Evolutionary conservation across 1,284 basidiomycete genomes (phyloP), one percentile per base, ranked within the genome.

Genomic region (Boletus mariae): DNA sequence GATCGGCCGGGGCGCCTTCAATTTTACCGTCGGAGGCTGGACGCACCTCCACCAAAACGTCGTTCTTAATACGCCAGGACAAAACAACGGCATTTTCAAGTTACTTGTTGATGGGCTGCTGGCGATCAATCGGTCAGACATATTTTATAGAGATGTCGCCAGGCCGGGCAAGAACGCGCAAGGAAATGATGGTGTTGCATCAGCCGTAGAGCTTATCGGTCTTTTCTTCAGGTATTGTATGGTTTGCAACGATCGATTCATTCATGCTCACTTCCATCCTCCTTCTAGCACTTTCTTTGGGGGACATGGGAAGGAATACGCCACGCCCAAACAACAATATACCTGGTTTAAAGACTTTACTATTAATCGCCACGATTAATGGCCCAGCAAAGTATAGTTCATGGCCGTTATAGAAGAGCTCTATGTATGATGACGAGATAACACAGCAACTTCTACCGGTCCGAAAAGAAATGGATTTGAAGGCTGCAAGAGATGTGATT

Each of bases 1-100:
- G 2, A 73, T 94, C 55, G 87, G 84, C 6, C 80, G 92, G 11
- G 90, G 90, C 0, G 75, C 85, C 0, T 94, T 90, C 76, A 66
- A 60, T 3, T 93, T 82, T 71, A 70, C 75, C 2, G 62, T 71
- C 2, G 88, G 87, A 0, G 73, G 68, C 38, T 91, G 89, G 88
- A 90, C 87, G 43, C 77, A 72, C 38, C 71, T 90, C 15, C 59
- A 67, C 20, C 86, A 90, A 64, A 83, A 79, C 2, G 80, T 90
- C 25, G 65, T 67, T 42, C 75, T 91, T 53, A 91, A 91, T 61
- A 87, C 84, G 1, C 87, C 88, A 0, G 89, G 80, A 31, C 57
- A 72, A 55, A 76, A 75, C 49, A 75, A 85, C 57, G 83, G 83
- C 12, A 53, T 51, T 1, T 83, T 84, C 58, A 59, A 54, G 20